These are phyloP conservation scores for Jackrogersella multiformis DNA, from an alignment of 495 filamentous ascomycete genomes.

Conservation along the genomic window DNA sequence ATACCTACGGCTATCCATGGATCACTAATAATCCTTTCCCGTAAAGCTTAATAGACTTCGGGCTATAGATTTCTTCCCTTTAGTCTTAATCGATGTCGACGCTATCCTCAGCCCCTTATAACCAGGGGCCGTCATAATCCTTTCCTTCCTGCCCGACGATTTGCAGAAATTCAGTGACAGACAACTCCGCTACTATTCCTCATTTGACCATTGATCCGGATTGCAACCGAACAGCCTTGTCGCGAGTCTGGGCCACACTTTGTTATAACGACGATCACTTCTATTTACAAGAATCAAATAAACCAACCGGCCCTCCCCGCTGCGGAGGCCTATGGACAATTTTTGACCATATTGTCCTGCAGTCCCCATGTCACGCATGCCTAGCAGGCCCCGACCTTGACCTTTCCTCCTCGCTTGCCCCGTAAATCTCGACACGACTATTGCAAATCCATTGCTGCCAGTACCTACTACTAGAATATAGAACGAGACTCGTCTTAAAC, in stretches of 20 bases:
- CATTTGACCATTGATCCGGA: constrained; percentile 35
- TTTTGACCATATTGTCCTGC: constrained; percentile 17
- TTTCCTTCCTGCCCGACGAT: constrained; percentile 20
- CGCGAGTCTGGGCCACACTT: constrained; percentile 23
- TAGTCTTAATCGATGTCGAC: constrained; percentile 29
- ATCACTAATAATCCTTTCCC: constrained; percentile 25
- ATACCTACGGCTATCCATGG: constrained; percentile 21
- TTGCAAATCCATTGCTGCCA: constrained; percentile 9
- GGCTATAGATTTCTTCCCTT: constrained; percentile 9
- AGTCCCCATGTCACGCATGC: constrained; percentile 19
- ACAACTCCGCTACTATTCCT: constrained; percentile 37
- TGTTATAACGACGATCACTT: constrained; percentile 34
- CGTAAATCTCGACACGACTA: constrained; percentile 20
- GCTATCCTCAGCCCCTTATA: constrained; percentile 12
- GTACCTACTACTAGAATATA: constrained; percentile 15
- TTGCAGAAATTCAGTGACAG: constrained; percentile 21
- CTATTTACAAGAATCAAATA: constrained; percentile 20
- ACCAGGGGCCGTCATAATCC: constrained; percentile 17
- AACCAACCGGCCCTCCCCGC: constrained; percentile 31
- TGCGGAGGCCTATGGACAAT: constrained; percentile 24
- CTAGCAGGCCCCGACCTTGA: constrained; percentile 22
- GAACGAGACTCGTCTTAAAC: constrained; percentile 14
- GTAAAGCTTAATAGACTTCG: constrained; percentile 16
- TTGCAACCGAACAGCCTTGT: constrained; percentile 36
- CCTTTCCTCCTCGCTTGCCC: constrained; percentile 1